Percentiles rank a stretch among this genome's conserved stretches.
phyloP scores from a whole-genome alignment of 2,329 filamentous ascomycete genomes.

The Knufia fluminis region DNA sequence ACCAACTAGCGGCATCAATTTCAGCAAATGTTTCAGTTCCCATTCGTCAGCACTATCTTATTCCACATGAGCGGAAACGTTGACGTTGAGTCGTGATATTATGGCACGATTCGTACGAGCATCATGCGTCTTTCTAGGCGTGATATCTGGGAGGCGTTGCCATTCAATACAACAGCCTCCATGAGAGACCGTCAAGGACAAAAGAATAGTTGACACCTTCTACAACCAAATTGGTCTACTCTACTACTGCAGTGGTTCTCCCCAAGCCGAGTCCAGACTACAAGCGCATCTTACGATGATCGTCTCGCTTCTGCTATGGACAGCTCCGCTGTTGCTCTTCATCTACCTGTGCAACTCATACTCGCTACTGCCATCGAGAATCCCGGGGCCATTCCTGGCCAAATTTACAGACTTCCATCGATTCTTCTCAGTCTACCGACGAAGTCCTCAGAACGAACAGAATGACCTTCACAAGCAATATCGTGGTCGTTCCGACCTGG shows the following conservation, averaged over 20 bases:
- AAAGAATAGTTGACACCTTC: too few relatives aligned
- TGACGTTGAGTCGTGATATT: neutral
- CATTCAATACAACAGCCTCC: too few relatives aligned
- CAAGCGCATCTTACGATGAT: neutral
- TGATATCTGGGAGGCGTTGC: too few relatives aligned
- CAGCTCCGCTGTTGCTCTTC: neutral
- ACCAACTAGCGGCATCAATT: too few relatives aligned
- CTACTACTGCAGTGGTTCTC: too few relatives aligned
- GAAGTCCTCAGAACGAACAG: constrained; percentile 21
- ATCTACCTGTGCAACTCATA: constrained; percentile 6
- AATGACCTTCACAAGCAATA: constrained; percentile 23
- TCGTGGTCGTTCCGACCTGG: constrained; percentile 19
- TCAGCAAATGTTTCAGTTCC: too few relatives aligned
- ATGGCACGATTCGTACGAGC: neutral
- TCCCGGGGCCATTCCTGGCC: constrained; percentile 26
- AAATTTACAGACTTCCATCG: constrained; percentile 25
- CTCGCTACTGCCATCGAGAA: neutral
- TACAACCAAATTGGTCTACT: too few relatives aligned
- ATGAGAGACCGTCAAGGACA: too few relatives aligned
- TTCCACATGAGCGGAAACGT: neutral
- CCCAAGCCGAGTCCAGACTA: too few relatives aligned
- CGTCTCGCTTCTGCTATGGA: constrained; percentile 2
- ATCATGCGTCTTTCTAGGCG: too few relatives aligned
- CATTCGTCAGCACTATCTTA: too few relatives aligned
- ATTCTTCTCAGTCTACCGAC: constrained; percentile 22